Percentiles rank a stretch among this genome's conserved stretches.
Conservation (phyloP, 2,329 filamentous ascomycete species). For the Dichotomopilus funicola region DNA sequence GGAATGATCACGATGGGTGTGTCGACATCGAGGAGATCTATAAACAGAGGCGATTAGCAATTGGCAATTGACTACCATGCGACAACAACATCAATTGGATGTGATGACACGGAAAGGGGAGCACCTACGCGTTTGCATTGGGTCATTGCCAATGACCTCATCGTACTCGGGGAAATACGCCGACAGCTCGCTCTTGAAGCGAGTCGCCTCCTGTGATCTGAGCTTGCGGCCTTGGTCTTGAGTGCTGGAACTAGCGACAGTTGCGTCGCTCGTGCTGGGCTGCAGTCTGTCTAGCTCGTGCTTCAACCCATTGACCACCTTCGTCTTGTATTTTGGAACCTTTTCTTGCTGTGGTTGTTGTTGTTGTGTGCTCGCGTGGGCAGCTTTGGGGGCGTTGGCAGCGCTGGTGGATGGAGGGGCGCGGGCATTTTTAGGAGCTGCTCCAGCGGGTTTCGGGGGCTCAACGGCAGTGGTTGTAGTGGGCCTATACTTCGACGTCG, state of each 20-base stretch:
- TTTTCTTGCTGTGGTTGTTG: constrained; percentile 19
- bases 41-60: constrained; percentile 14
- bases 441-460: constrained; percentile 12
- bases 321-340: constrained; percentile 50
- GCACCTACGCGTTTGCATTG: constrained; percentile 66
- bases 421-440: constrained; percentile 15
- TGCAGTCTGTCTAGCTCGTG: constrained; percentile 55
- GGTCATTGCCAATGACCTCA: constrained; percentile 81
- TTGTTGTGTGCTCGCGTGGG: constrained; percentile 2
- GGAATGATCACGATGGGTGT: constrained; percentile 69
- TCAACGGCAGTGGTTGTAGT: not conserved
- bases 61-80: constrained; percentile 12
- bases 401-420: not conserved
- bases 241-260: too few species aligned
- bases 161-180: constrained; percentile 92
- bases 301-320: constrained; percentile 55
- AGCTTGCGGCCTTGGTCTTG: constrained; percentile 63
- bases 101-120: not conserved
- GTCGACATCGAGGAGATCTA: constrained; percentile 66
- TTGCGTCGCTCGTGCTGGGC: constrained; percentile 39
- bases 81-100: not conserved
- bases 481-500: not conserved
- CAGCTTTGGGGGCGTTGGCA: constrained; percentile 1
- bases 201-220: constrained; percentile 75
- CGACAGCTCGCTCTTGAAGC: constrained; percentile 86